phyloP scores from a whole-genome alignment of 1,284 basidiomycete genomes.

The Limonomyces culmigenus region DNA sequence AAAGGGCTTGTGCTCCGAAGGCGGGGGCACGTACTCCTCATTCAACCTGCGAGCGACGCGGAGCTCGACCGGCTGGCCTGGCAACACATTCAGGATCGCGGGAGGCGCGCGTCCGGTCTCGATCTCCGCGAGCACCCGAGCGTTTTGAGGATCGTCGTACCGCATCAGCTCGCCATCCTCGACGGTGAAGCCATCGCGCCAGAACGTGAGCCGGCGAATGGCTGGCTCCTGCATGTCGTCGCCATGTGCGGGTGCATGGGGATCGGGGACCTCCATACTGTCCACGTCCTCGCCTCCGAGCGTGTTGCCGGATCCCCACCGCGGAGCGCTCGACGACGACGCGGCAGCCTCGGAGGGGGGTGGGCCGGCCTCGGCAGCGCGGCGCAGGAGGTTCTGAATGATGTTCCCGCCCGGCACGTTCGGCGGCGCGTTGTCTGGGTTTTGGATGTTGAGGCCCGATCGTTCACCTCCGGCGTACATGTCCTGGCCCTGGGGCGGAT shows the following conservation, averaged over 20 bases:
- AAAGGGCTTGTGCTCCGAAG: slow-evolving; percentile 32
- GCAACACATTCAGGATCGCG: slow-evolving; percentile 57
- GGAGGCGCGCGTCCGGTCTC: slow-evolving; percentile 72
- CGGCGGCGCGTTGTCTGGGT: slow-evolving; percentile 40
- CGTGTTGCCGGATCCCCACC: slow-evolving; percentile 63
- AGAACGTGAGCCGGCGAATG: slow-evolving; percentile 77
- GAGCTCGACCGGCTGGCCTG: slow-evolving; percentile 78
- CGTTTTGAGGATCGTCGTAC: slow-evolving; percentile 73
- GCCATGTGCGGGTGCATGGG: slow-evolving; percentile 19
- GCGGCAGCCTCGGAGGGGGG: slow-evolving; percentile 7
- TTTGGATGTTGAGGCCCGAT: slow-evolving; percentile 82
- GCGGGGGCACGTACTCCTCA: slow-evolving; percentile 58
- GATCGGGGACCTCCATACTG: slow-evolving; percentile 58
- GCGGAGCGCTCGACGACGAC: slow-evolving; percentile 14
- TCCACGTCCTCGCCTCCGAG: slow-evolving; percentile 79
- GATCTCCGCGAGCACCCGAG: slow-evolving; percentile 62
- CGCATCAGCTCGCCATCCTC: slow-evolving; percentile 79
- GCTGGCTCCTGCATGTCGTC: slow-evolving; percentile 14
- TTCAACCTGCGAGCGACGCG: slow-evolving; percentile 59
- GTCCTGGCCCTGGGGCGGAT: slow-evolving; percentile 29
- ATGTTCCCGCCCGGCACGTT: slow-evolving; percentile 42
- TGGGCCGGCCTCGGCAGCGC: slow-evolving; percentile 61
- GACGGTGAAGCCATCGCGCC: slow-evolving; percentile 88
- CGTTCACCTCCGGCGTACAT: slow-evolving; percentile 82
- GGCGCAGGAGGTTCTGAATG: slow-evolving; percentile 67